Percentiles rank a stretch among this genome's conserved stretches.
Evolutionary conservation across 75 land plant genomes (phyloP).

Genomic region (Chamaecyparis obtusa): DNA sequence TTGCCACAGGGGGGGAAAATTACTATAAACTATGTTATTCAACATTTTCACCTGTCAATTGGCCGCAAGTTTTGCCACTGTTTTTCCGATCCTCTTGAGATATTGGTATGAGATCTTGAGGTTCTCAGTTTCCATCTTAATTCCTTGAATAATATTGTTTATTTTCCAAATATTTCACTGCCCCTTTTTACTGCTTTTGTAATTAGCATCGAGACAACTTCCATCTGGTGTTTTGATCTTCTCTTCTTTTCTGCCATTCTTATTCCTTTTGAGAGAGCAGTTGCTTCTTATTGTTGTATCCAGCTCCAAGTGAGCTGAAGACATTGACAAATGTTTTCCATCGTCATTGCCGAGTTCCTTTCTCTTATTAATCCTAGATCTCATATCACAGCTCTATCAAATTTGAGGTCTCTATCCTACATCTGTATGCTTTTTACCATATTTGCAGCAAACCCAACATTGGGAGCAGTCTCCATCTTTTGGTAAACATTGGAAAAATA

Average conservation of each 20-base stretch:
- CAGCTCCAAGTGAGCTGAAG: not conserved
- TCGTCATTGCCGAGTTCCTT: no score
- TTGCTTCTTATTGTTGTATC: not conserved
- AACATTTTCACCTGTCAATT: not conserved
- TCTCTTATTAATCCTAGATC: no score
- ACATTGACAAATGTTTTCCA: not conserved
- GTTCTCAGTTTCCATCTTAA: not conserved
- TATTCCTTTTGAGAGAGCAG: not conserved
- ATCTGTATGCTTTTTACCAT: no score
- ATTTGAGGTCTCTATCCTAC: no score
- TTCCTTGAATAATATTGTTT: not conserved
- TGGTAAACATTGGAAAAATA: no score
- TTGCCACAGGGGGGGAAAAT: no score
- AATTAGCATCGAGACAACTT: not conserved
- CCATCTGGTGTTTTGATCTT: not conserved
- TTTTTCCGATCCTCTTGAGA: not conserved
- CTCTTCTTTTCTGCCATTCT: not conserved
- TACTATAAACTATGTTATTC: no score
- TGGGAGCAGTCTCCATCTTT: no score
- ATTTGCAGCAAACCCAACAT: no score
- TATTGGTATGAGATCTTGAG: not conserved
- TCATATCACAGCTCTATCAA: no score
- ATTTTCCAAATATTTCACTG: not conserved
- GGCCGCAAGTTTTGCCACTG: not conserved
- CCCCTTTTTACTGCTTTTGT: not conserved